Percentiles rank a stretch among this genome's conserved stretches.
Conservation (phyloP, 768 basidiomycete species). For the Tulasnella sp. region DNA sequence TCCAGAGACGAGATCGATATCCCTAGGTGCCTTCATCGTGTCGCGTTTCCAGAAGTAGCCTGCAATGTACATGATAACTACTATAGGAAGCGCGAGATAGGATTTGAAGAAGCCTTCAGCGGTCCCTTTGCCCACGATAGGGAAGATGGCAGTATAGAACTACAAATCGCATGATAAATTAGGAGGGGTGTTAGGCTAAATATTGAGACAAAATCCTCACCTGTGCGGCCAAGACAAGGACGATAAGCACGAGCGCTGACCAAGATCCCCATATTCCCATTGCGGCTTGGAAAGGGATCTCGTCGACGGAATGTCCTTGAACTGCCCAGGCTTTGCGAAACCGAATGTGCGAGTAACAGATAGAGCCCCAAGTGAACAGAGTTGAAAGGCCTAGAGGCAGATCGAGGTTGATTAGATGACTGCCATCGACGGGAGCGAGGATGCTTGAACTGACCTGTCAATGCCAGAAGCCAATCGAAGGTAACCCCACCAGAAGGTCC, state of each 20-base stretch:
- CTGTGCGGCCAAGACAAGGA: constrained; percentile 1
- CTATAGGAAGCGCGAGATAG: constrained; percentile 25
- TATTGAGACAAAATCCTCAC: background rate
- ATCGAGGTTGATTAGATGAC: constrained; percentile 41
- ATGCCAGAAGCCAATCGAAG: constrained; percentile 33
- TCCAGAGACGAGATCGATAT: constrained; percentile 26
- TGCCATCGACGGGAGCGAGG: background rate
- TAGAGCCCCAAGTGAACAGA: constrained; percentile 54
- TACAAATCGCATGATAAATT: constrained; percentile 19
- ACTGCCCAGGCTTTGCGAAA: constrained; percentile 51
- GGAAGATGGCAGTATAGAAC: constrained; percentile 28
- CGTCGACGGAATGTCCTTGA: constrained; percentile 39
- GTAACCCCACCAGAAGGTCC: constrained; percentile 32
- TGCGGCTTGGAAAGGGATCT: constrained; percentile 39
- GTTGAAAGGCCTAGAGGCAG: constrained; percentile 41
- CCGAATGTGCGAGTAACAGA: constrained; percentile 43
- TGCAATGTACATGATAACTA: constrained; percentile 23
- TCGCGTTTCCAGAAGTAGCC: constrained; percentile 26
- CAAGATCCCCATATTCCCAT: constrained; percentile 25
- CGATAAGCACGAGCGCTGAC: constrained; percentile 1
- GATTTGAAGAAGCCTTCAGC: constrained; percentile 26
- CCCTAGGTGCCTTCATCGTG: constrained; percentile 21
- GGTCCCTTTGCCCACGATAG: constrained; percentile 21
- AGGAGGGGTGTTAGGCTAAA: background rate
- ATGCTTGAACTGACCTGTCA: background rate